These are phyloP conservation scores for Saksenaea vasiformis DNA, from an alignment of 371 early-diverging fungal genomes.

Conservation along the genomic window DNA sequence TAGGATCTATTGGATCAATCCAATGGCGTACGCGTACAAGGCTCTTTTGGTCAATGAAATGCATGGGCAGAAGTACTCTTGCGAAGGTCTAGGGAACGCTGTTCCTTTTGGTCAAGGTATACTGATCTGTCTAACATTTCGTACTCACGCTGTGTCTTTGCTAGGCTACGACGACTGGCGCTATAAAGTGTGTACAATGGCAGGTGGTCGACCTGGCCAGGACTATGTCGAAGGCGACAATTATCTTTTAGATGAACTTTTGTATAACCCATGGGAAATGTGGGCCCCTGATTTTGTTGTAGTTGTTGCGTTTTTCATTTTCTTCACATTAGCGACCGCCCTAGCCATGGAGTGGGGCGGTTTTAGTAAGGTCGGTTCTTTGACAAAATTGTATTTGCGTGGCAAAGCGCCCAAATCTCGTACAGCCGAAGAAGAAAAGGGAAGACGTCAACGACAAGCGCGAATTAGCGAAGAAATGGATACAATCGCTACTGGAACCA, in stretches of 20 bases:
- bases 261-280: constrained; percentile 17
- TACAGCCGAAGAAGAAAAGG: constrained; percentile 20
- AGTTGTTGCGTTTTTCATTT: constrained; percentile 38
- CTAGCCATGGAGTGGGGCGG: constrained; percentile 40
- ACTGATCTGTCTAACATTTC: too few species aligned
- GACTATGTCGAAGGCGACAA: constrained; percentile 50
- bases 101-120: too few species aligned
- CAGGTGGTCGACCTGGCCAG: constrained; percentile 50
- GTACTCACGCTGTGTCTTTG: too few species aligned
- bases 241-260: constrained; percentile 36
- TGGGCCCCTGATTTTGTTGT: constrained; percentile 58
- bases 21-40: too few species aligned
- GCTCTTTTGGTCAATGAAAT: too few species aligned
- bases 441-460: constrained; percentile 23
- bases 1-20: too few species aligned
- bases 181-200: constrained; percentile 54
- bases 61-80: too few species aligned
- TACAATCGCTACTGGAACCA: constrained; percentile 40
- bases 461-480: constrained; percentile 31
- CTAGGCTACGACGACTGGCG: constrained; percentile 36
- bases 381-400: constrained; percentile 45
- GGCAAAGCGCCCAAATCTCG: constrained; percentile 17
- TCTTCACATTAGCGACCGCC: constrained; percentile 36
- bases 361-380: constrained; percentile 34
- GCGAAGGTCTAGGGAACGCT: too few species aligned